phyloP scores from a whole-genome alignment of 148 eudicot species.

The Camellia japonica region DNA sequence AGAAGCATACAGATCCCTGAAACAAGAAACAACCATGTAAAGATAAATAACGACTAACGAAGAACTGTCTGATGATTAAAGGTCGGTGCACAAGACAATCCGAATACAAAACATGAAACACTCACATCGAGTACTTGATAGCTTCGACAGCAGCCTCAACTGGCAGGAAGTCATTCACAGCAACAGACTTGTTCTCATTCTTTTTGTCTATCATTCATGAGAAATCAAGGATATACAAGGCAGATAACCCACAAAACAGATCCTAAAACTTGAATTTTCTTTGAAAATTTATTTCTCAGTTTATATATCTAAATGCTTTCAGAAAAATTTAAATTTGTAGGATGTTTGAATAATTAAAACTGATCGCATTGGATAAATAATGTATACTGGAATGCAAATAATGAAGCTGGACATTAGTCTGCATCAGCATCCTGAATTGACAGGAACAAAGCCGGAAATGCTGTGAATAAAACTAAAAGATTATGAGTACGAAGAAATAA shows the following conservation, averaged over 20 bases:
- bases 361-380: background rate
- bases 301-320: no score
- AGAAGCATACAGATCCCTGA: slow-evolving; percentile 90
- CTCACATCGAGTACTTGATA: slow-evolving; percentile 84
- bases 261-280: background rate
- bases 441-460: background rate
- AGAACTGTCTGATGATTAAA: background rate
- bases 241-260: background rate
- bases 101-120: background rate
- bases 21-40: slow-evolving; percentile 13
- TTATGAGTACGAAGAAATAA: background rate
- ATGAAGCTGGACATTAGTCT: no score
- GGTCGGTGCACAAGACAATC: background rate
- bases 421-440: no score
- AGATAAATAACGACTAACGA: background rate
- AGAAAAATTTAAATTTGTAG: no score
- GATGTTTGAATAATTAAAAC: background rate
- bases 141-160: slow-evolving; percentile 76
- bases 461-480: background rate
- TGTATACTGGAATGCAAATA: background rate
- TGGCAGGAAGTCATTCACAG: slow-evolving; percentile 84
- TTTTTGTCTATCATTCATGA: slow-evolving; percentile 57
- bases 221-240: slow-evolving; percentile 21
- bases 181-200: slow-evolving; percentile 90
- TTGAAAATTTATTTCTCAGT: background rate